phyloP scores from a whole-genome alignment of 257 asterid genomes.

The Vinca minor region DNA sequence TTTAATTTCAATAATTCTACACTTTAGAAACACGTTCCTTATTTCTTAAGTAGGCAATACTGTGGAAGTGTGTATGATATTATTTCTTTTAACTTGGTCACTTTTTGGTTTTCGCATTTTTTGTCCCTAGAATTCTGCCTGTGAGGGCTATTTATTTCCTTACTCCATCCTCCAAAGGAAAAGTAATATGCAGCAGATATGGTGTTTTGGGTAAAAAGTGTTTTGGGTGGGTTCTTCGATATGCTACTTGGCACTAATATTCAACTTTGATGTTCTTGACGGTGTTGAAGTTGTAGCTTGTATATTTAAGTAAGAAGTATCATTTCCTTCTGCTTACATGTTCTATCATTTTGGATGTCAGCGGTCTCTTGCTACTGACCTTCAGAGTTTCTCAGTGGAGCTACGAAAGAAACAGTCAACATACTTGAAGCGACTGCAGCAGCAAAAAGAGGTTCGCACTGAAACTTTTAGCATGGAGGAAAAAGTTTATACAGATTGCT shows the following conservation, averaged over 20 bases:
- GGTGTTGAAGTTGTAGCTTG: neutral
- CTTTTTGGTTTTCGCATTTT: neutral
- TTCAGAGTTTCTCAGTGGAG: constrained; percentile 34
- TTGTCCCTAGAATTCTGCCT: too few relatives aligned
- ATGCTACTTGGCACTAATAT: neutral
- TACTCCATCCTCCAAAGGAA: neutral
- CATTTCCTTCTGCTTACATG: constrained; percentile 7
- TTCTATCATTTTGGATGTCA: constrained; percentile 9
- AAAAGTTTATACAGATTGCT: neutral
- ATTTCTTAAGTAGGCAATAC: neutral
- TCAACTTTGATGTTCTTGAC: neutral
- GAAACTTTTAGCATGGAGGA: neutral
- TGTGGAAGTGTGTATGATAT: too few relatives aligned
- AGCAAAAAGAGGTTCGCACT: constrained; percentile 32
- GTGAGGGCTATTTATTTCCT: neutral
- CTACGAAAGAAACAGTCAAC: constrained; percentile 35
- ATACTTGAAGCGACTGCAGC: constrained; percentile 31
- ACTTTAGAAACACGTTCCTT: neutral
- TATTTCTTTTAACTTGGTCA: neutral
- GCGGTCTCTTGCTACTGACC: constrained; percentile 42
- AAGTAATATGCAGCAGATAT: neutral
- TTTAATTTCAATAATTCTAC: neutral
- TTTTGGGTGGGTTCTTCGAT: neutral
- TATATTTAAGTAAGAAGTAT: neutral
- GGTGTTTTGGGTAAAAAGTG: too few relatives aligned